Evolutionary conservation across 2,329 filamentous ascomycete genomes (phyloP).

Genomic region (Xylariaceae sp.): DNA sequence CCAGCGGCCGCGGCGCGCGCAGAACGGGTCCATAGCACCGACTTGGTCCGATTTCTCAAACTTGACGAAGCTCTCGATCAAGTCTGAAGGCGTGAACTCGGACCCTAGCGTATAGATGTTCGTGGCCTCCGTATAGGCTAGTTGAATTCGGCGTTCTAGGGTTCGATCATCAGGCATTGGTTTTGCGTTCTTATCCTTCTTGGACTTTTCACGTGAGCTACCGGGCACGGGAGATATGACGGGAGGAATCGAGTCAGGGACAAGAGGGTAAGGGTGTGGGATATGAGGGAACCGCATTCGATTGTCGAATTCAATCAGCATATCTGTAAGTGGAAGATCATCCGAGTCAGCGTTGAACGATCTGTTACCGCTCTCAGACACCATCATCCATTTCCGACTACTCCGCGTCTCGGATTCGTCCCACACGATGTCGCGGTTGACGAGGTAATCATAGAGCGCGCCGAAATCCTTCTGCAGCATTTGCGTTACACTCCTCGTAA

Average conservation of each 20-base stretch:
- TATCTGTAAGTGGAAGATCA: constrained; percentile 69
- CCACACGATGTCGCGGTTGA: constrained; percentile 71
- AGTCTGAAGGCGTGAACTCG: constrained; percentile 58
- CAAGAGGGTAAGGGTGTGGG: constrained; percentile 69
- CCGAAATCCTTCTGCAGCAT: constrained; percentile 71
- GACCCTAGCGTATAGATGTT: constrained; percentile 64
- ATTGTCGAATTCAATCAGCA: constrained; percentile 71
- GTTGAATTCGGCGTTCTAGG: constrained; percentile 58
- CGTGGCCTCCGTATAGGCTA: constrained; percentile 66
- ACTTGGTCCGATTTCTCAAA: constrained; percentile 63
- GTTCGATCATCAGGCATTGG: constrained; percentile 33
- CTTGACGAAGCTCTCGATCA: constrained; percentile 61
- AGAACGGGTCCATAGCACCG: constrained; percentile 59
- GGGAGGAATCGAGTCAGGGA: constrained; percentile 60
- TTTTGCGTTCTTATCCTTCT: constrained; percentile 39
- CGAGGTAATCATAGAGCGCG: constrained; percentile 73
- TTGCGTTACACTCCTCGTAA: constrained; percentile 63
- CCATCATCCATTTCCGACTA: constrained; percentile 70
- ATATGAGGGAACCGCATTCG: constrained; percentile 69
- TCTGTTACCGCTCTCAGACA: constrained; percentile 52
- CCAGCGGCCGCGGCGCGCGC: constrained; percentile 66
- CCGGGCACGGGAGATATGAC: constrained; percentile 19
- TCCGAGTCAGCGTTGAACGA: constrained; percentile 56
- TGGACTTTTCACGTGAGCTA: constrained; percentile 39
- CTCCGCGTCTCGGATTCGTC: constrained; percentile 66